These are phyloP conservation scores for Lophiotrema nucula DNA, from an alignment of 495 filamentous ascomycete genomes.

Conservation along the genomic window DNA sequence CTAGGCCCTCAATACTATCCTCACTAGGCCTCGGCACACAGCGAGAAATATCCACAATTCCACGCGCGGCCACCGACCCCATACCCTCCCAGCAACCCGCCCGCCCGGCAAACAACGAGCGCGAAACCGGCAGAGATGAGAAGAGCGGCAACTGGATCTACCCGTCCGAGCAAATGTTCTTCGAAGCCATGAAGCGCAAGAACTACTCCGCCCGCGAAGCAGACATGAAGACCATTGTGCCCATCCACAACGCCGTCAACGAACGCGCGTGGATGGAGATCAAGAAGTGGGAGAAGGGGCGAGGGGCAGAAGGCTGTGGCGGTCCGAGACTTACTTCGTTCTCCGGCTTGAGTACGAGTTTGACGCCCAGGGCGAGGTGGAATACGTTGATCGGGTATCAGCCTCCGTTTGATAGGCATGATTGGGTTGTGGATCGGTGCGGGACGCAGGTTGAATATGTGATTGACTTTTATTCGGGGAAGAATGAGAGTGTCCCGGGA, in stretches of 20 bases:
- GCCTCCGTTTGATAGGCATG: constrained; percentile 90
- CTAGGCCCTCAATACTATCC: constrained; percentile 32
- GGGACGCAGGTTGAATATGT: constrained; percentile 89
- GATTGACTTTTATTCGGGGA: constrained; percentile 95
- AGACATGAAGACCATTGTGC: constrained; percentile 87
- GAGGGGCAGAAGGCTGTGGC: constrained; percentile 62
- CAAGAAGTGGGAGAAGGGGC: constrained; percentile 71
- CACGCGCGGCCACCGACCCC: constrained; percentile 55
- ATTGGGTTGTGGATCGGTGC: constrained; percentile 95
- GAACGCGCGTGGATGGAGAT: constrained; percentile 48
- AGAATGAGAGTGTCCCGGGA: constrained; percentile 51
- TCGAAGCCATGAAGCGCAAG: constrained; percentile 90
- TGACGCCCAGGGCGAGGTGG: constrained; percentile 79
- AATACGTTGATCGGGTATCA: constrained; percentile 84
- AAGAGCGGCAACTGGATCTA: constrained; percentile 89
- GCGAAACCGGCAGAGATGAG: constrained; percentile 65
- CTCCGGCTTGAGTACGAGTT: constrained; percentile 56
- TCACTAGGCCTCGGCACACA: constrained; percentile 48
- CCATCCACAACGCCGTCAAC: constrained; percentile 93
- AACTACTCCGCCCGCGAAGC: constrained; percentile 55
- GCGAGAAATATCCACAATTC: constrained; percentile 81
- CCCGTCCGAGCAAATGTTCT: constrained; percentile 93
- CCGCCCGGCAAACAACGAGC: constrained; percentile 55
- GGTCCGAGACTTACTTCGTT: constrained; percentile 86
- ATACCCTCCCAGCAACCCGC: constrained; percentile 38